Evolutionary conservation across 768 basidiomycete species (phyloP), one percentile per base, ranked within the genome.

Genomic region (Filobasidium wieringae): DNA sequence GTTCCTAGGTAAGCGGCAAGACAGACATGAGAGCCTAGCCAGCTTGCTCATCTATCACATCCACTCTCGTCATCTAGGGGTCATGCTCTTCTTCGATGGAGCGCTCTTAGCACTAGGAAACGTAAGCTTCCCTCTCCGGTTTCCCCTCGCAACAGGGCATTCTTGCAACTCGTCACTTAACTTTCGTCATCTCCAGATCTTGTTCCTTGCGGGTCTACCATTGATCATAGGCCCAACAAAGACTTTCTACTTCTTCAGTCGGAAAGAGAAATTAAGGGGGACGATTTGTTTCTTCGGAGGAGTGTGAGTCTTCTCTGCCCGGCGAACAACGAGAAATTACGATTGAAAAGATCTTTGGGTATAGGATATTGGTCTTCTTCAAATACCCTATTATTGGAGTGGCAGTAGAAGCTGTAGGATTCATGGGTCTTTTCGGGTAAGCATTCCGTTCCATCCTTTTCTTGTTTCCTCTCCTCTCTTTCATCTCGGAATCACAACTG

Each of bases 211-310:
- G 1, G 95, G 95, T 50, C 79, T 99, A 57, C 93, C 92, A 7
- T 80, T 97, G 62, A 93, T 97, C 77, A 97, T 99, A 64, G 95
- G 72, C 4, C 90, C 91, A 7, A 84, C 87, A 63, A 97, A 96
- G 78, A 95, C 91, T 19, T 92, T 95, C 77, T 88, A 89, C 76
- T 97, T 99, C 78, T 97, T 99, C 76, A 87, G 92, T 31, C 82
- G 95, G 61, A 87, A 82, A 72, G 87, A 97, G 74, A 99, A 99
- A 75, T 76, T 96, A 63, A 82, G 95, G 17, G 95, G 95, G 43
- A 66, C 66, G 15, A 27, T 71, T 7, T 68, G 64, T 60, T 73
- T 73, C 68, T 73, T 73, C 47, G 68, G 65, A 26, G 72, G 72
- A 1, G 71, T 73, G 72, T 73, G 55, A 67, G 72, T 65, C 17